Base-by-base conservation (phyloP, 352 stramenopile species). In the Phytopythium mirpurense region DNA sequence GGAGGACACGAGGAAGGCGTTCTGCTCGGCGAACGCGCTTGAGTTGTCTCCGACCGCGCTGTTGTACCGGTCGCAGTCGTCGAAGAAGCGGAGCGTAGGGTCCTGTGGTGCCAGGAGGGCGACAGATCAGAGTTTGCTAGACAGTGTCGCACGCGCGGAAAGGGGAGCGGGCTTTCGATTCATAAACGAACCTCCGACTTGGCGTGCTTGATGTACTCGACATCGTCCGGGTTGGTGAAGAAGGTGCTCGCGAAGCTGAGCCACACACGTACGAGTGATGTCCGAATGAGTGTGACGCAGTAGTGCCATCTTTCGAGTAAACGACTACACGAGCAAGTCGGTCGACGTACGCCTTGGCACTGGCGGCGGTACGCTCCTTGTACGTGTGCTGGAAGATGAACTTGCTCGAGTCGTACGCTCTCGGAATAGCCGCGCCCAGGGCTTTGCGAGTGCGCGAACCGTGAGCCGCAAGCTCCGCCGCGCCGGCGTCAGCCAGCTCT, bases 371-470 rank as follows among this genome's bases (percentile, higher is more conserved):
- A 11, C 77, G 72, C n/a, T 46, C 37, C 27, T 80, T 72, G 55
- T 79, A 71, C 6, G 79, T 90, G 67, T 88, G 74, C 9, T 74
- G 70, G 42, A 90, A 47, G 18, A 70, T 51, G 51, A 74, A 87
- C 14, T 58, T 58, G 5, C 62, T 70, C 10, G 54, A 14, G 14
- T 62, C 57, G 53, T 72, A 90, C 23, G 54, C 26, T 0, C 35
- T 40, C 5, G 57, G 64, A 27, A 63, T 44, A 0, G 36, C 32
- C 1, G 27, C 27, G 0, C 56, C 57, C 5, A 62, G 54, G 7
- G 61, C 63, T 0, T 29, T 44, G 23, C 76, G 67, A 3, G 63
- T 66, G 10, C 78, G 71, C n/a, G 53, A 52, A 3, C 72, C 75
- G 19, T 74, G 68, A 10, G 44, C 48, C 27, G 57, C 48, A n/a